Evolutionary conservation across 768 basidiomycete species (phyloP).

Genomic region (Boletus fagicola): DNA sequence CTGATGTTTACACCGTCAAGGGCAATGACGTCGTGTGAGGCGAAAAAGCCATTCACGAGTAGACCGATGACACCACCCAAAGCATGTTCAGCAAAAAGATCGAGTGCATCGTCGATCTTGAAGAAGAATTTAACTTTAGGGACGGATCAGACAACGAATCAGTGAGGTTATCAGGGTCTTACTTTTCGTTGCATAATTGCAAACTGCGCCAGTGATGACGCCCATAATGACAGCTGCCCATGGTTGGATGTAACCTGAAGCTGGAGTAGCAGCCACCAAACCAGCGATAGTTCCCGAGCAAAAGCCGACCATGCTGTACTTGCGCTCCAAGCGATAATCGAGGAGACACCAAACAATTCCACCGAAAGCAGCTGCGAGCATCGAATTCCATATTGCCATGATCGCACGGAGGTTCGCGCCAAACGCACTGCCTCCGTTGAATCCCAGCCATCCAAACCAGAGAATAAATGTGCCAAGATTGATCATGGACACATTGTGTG

Average conservation of each 20-base stretch:
- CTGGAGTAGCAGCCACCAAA: constrained; percentile 85
- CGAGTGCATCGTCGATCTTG: constrained; percentile 82
- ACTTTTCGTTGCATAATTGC: constrained; percentile 86
- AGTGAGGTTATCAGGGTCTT: constrained; percentile 24
- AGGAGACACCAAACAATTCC: constrained; percentile 82
- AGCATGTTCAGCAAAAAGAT: constrained; percentile 91
- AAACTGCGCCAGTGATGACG: constrained; percentile 62
- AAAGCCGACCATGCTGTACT: constrained; percentile 89
- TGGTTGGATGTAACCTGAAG: constrained; percentile 75
- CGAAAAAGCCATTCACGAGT: constrained; percentile 73
- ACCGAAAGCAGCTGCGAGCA: constrained; percentile 79
- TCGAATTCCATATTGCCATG: constrained; percentile 85
- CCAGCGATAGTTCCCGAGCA: constrained; percentile 88
- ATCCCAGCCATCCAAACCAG: constrained; percentile 88
- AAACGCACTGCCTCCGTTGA: constrained; percentile 88
- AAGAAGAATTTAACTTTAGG: constrained; percentile 63
- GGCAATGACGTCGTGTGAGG: constrained; percentile 56
- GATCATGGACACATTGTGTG: constrained; percentile 84
- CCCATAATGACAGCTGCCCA: constrained; percentile 81
- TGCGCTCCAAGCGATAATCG: constrained; percentile 76
- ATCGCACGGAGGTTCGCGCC: constrained; percentile 86
- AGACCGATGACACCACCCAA: constrained; percentile 80
- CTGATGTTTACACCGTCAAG: constrained; percentile 65
- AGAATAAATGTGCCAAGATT: constrained; percentile 81
- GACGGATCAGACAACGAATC: constrained; percentile 11